A percentile compares a stretch with the other conserved stretches of the same genome.
phyloP scores from a whole-genome alignment of 2,329 filamentous ascomycete species.

The Talaromyces sp. region DNA sequence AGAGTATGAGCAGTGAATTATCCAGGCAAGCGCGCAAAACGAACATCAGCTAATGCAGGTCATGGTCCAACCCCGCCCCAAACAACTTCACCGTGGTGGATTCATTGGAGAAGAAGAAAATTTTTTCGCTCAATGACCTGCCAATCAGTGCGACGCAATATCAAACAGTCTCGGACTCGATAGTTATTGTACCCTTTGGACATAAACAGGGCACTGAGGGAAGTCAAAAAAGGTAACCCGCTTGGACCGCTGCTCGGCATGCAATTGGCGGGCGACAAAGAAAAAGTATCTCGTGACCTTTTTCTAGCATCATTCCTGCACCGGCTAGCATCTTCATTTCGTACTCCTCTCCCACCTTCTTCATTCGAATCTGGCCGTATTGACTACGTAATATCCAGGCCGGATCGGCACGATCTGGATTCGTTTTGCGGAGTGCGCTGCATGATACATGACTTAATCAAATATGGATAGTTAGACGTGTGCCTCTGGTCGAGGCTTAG shows the following conservation, averaged over 20 bases:
- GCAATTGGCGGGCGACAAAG: not conserved
- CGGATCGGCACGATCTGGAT: conserved; percentile 12
- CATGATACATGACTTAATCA: not conserved
- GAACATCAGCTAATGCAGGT: conserved; percentile 15
- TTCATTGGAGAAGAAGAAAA: conserved; percentile 6
- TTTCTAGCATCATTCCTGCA: conserved; percentile 3
- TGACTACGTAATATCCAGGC: conserved; percentile 1
- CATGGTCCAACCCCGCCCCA: conserved; percentile 14
- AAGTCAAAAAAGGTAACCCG: not conserved
- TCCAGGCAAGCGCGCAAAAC: conserved; percentile 7
- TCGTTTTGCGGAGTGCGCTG: conserved; percentile 13
- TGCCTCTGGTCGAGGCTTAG: conserved; percentile 1
- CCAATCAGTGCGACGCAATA: not conserved
- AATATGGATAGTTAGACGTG: not conserved
- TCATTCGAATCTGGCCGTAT: not conserved
- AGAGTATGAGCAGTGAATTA: not conserved
- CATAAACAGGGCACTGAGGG: not conserved
- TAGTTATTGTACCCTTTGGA: not conserved
- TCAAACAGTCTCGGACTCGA: not conserved
- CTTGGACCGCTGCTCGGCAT: not conserved
- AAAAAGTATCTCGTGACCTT: not conserved
- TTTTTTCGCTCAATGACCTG: not conserved
- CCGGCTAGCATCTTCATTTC: not conserved
- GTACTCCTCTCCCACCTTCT: not conserved
- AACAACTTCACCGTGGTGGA: conserved; percentile 13